Evolutionary conservation across 2,329 filamentous ascomycete species (phyloP).

Genomic region (Lachnum nothofagi): DNA sequence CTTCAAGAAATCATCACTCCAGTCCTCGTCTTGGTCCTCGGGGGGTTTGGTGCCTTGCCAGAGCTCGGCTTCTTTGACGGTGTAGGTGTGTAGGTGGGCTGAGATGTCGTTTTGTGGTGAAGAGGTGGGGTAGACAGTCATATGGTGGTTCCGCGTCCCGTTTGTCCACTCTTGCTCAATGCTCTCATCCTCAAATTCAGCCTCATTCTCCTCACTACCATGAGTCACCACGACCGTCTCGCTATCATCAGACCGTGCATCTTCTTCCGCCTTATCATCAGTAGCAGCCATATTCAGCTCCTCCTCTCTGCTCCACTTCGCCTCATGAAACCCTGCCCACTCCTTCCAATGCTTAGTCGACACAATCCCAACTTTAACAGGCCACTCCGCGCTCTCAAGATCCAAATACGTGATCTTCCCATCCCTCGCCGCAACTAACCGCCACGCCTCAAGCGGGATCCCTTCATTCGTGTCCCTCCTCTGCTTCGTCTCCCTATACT

Average conservation of each 20-base stretch:
- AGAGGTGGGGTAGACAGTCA: neutral
- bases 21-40: too few relatives aligned
- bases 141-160: neutral
- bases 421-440: constrained; percentile 9
- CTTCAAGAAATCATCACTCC: neutral
- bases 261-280: neutral
- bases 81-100: neutral
- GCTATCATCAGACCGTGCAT: neutral
- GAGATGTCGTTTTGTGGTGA: neutral
- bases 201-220: neutral
- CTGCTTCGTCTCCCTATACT: constrained; percentile 24
- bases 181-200: neutral
- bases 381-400: constrained; percentile 6
- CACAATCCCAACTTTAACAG: constrained; percentile 34
- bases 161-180: neutral
- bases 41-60: too few relatives aligned
- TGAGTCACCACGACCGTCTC: neutral
- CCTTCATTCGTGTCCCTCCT: neutral
- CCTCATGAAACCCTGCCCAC: constrained; percentile 28
- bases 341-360: constrained; percentile 35
- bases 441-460: constrained; percentile 9
- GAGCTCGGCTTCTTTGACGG: constrained; percentile 16
- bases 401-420: constrained; percentile 9
- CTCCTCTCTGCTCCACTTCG: neutral
- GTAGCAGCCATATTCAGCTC: neutral